Evolutionary conservation across 768 basidiomycete genomes (phyloP).

Genomic region (Hysterangium stoloniferum): DNA sequence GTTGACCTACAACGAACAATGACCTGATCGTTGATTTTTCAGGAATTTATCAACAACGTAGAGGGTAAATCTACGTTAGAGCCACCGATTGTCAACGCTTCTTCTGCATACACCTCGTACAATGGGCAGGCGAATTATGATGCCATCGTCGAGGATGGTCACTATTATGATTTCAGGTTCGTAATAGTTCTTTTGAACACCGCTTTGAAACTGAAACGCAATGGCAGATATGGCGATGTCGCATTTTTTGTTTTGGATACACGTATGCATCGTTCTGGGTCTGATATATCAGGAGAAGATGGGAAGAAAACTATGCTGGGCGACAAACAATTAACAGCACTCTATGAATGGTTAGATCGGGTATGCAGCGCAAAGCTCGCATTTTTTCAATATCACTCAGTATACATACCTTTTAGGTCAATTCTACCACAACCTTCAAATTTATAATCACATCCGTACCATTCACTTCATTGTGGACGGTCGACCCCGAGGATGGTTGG

Average conservation of each 20-base stretch:
- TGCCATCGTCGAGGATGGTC: slow-evolving; percentile 32
- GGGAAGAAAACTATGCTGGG: slow-evolving; percentile 59
- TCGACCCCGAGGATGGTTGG: slow-evolving; percentile 65
- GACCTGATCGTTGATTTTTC: not conserved
- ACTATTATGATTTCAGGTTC: slow-evolving; percentile 51
- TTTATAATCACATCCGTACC: slow-evolving; percentile 71
- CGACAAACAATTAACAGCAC: slow-evolving; percentile 48
- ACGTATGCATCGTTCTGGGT: slow-evolving; percentile 43
- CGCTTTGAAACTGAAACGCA: not conserved
- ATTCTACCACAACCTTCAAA: slow-evolving; percentile 66
- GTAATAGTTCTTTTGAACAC: not conserved
- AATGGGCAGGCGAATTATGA: slow-evolving; percentile 60
- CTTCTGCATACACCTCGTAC: slow-evolving; percentile 52
- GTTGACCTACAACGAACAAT: not conserved
- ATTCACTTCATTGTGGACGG: slow-evolving; percentile 64
- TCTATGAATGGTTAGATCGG: slow-evolving; percentile 55
- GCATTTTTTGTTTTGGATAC: slow-evolving; percentile 80
- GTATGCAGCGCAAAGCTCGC: slow-evolving; percentile 24
- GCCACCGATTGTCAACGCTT: slow-evolving; percentile 50
- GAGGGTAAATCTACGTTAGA: slow-evolving; percentile 45
- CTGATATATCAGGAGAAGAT: not conserved
- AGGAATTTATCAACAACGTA: slow-evolving; percentile 59
- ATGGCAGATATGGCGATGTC: slow-evolving; percentile 46
- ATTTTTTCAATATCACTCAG: not conserved
- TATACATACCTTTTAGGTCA: slow-evolving; percentile 35